Evolutionary conservation across 176 grass and related monocot species (phyloP), one percentile per base, ranked within the genome.

Genomic region (Oryza meridionalis): DNA sequence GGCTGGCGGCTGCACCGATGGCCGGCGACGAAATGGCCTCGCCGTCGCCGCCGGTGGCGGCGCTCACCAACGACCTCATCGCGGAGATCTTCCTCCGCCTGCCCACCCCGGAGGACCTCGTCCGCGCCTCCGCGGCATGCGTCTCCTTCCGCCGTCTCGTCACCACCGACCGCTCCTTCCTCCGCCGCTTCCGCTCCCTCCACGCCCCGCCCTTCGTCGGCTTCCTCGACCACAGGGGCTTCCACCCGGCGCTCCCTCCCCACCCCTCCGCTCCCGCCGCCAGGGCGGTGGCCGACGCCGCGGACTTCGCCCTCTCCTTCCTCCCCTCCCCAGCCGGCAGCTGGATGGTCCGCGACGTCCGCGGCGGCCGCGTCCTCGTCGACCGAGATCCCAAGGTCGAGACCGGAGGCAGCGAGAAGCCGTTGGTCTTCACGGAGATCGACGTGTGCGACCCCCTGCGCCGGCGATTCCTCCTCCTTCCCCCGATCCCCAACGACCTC

Each of bases 371-470:
- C 77, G 72, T 81, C 78, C 88, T 89, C 32, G 83, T 89, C 42
- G 87, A 84, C 82, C 70, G 82, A 64, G 32, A 49, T 49, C 25
- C 13, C 61, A 14, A 49, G 46, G 12, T 6, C 9, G 69, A 79
- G 35, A 47, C 19, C 22, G 74, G 2, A 11, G 42, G 2, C 3
- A 31, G 5, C 0, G 80, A 71, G 2, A 70, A 15, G 0, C 45
- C 29, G 10, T 8, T 26, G 11, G 31, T 81, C 4, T 89, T 85
- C 82, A 81, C 77, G 13, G 72, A 86, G 1, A 13, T 86, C 33
- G 72, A 66, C 9, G 88, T 90, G 7, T 85, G 83, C 72, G 88
- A 86, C 83, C 88, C 83, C 74, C 43, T 85, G 24, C 83, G 81
- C 72, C 66, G 72, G 32, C 66, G 78, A 16, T 65, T 53, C 83